Evolutionary conservation across 192 early-diverging fungal species (phyloP), one percentile per base, ranked within the genome.

Genomic region (Chytriomyces hyalinus): DNA sequence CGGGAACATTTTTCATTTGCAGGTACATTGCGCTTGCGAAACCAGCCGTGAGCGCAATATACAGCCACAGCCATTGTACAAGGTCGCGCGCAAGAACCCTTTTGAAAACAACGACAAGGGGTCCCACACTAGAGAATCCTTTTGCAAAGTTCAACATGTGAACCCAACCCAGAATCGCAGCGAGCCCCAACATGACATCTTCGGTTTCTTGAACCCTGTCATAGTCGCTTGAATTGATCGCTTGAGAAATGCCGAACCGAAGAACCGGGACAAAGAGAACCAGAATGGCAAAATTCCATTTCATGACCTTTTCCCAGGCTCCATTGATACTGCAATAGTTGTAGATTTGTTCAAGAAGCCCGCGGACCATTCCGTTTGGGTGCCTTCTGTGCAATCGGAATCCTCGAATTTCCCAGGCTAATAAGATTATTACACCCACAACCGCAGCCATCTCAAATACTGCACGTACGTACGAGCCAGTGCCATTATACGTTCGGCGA

Each of bases 141-240:
- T 78, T 70, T 10, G 77, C n/a, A 61, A 72, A 78, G n/a, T n/a
- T 47, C 46, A 78, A 22, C 7, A 78, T n/a, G 44, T 57, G 62
- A 43, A 78, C 13, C 46, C 61, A 78, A n/a, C 47, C 48, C 9
- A 73, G 24, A 24, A 78, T 78, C 3, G 61, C 69, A 9, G 69
- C 61, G 61, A 78, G 7, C 10, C 77, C 77, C 3, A 78, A n/a
- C 6, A 78, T 9, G 5, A 68, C 44, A 50, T 78, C 72, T 46
- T 78, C 77, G n/a, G 24, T 46, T 13, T 11, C 6, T 20, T 49
- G 43, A 45, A 67, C 6, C 8, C 36, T n/a, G n/a, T 5, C 36
- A 11, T 5, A 15, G n/a, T 60, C 3, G 3, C n/a, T n/a, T n/a
- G 10, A 8, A 10, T 57, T 57, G 15, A 62, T 9, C 3, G 43